A percentile compares a stretch with the other conserved stretches of the same genome.
These are phyloP conservation scores for Hansenula lynferdii DNA, from an alignment of 1,139 yeast species.

Conservation along the genomic window DNA sequence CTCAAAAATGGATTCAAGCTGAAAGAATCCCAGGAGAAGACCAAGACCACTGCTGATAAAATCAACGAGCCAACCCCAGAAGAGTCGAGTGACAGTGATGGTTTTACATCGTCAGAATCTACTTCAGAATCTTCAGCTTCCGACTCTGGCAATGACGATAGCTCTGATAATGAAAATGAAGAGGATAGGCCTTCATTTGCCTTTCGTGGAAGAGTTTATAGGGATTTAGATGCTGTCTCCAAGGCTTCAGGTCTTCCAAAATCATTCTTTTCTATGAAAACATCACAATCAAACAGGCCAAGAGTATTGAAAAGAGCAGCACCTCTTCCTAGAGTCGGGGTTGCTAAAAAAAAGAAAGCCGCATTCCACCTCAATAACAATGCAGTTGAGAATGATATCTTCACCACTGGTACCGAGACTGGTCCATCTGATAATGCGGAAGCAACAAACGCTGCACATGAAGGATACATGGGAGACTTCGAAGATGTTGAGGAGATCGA, in stretches of 20 bases:
- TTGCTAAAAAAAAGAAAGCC: slow-evolving; percentile 17
- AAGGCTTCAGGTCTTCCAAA: slow-evolving; percentile 18
- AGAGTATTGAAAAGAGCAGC: slow-evolving; percentile 1
- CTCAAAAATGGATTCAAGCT: slow-evolving; percentile 4
- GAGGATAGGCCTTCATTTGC: slow-evolving; percentile 4
- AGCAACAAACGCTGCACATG: too few species aligned
- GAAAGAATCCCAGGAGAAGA: neutral
- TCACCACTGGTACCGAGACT: too few species aligned
- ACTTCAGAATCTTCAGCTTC: neutral
- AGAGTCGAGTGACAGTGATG: neutral
- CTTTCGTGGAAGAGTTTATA: slow-evolving; percentile 18
- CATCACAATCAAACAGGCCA: neutral
- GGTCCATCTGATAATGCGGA: too few species aligned
- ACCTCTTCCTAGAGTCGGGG: slow-evolving; percentile 11
- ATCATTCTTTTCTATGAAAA: slow-evolving; percentile 15
- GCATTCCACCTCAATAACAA: too few species aligned
- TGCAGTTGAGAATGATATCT: too few species aligned
- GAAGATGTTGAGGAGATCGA: too few species aligned
- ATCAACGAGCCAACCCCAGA: neutral
- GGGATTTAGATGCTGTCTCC: slow-evolving; percentile 13
- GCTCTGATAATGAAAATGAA: slow-evolving; percentile 4
- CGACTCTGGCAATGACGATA: neutral
- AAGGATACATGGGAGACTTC: too few species aligned
- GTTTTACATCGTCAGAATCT: too few species aligned
- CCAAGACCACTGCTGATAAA: neutral